Percentiles rank a stretch among this genome's conserved stretches.
Evolutionary conservation across 1,284 basidiomycete genomes (phyloP).

Genomic region (Ceratobasidium sp.): DNA sequence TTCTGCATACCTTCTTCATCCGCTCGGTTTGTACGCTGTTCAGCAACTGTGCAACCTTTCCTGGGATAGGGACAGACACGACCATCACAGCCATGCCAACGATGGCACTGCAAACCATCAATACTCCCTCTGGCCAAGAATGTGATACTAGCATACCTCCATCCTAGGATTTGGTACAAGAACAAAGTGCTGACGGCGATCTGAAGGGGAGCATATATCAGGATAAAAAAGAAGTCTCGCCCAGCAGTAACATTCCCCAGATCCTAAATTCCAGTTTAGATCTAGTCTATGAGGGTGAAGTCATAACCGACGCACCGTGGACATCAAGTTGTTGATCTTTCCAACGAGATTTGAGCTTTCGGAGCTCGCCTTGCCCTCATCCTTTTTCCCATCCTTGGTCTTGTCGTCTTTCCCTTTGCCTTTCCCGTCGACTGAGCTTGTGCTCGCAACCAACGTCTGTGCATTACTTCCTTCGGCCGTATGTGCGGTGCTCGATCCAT

Average conservation of each 20-base stretch:
- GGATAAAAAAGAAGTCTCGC: constrained; percentile 51
- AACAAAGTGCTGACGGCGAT: constrained; percentile 55
- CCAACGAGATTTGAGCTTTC: constrained; percentile 56
- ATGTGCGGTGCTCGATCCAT: constrained; percentile 39
- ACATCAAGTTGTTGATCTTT: constrained; percentile 64
- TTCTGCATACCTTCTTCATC: too few species aligned
- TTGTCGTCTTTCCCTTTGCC: constrained; percentile 43
- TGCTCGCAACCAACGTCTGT: constrained; percentile 20
- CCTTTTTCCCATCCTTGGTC: constrained; percentile 43
- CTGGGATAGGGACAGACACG: constrained; percentile 54
- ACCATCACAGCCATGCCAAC: constrained; percentile 62
- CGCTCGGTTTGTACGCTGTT: constrained; percentile 45
- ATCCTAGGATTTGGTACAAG: constrained; percentile 57
- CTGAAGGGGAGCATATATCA: constrained; percentile 54
- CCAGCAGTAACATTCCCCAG: constrained; percentile 56
- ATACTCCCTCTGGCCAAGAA: background rate
- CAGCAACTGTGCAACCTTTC: constrained; percentile 45
- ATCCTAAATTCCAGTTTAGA: constrained; percentile 57
- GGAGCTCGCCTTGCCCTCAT: too few species aligned
- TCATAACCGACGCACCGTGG: constrained; percentile 34
- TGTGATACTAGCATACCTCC: constrained; percentile 41
- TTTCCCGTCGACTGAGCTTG: constrained; percentile 2
- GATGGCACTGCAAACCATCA: constrained; percentile 52
- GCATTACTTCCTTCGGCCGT: constrained; percentile 19
- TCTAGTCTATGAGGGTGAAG: constrained; percentile 47